phyloP scores from a whole-genome alignment of 257 asterid species.

The Nicotiana tomentosiformis region DNA sequence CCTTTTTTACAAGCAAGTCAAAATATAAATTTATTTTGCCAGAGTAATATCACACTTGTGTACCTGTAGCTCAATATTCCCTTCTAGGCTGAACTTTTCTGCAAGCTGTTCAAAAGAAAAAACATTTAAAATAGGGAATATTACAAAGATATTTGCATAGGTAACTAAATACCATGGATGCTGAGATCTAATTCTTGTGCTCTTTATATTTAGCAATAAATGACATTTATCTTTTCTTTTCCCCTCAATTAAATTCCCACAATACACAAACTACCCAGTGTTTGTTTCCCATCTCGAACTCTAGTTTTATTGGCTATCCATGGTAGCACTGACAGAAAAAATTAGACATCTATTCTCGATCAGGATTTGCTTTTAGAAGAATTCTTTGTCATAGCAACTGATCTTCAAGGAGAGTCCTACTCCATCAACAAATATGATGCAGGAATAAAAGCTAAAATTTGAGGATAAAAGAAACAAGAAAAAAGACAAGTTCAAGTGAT shows the following conservation, averaged over 20 bases:
- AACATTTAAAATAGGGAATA: not conserved
- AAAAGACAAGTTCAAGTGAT: not conserved
- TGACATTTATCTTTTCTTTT: not conserved
- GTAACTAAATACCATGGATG: not conserved
- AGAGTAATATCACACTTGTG: not conserved
- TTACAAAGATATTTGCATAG: not conserved
- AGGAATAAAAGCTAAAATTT: not conserved
- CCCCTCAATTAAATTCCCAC: not conserved
- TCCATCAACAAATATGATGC: not conserved
- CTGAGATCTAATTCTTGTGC: not conserved
- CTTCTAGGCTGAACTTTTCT: conserved; percentile 73
- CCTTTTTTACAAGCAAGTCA: not conserved
- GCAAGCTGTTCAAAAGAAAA: conserved; percentile 37
- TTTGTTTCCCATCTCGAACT: not conserved
- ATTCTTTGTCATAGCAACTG: not conserved
- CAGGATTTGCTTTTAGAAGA: not conserved
- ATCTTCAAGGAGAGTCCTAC: not conserved
- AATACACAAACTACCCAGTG: not conserved
- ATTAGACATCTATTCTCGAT: not conserved
- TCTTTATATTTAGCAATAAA: not conserved
- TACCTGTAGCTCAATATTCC: conserved; percentile 83
- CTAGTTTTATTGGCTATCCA: not conserved
- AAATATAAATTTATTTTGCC: not conserved
- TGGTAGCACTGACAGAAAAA: not conserved
- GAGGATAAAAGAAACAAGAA: not conserved